Evolutionary conservation across 495 filamentous ascomycete species (phyloP), one percentile per base, ranked within the genome.

Genomic region (Usnea hakonensis): DNA sequence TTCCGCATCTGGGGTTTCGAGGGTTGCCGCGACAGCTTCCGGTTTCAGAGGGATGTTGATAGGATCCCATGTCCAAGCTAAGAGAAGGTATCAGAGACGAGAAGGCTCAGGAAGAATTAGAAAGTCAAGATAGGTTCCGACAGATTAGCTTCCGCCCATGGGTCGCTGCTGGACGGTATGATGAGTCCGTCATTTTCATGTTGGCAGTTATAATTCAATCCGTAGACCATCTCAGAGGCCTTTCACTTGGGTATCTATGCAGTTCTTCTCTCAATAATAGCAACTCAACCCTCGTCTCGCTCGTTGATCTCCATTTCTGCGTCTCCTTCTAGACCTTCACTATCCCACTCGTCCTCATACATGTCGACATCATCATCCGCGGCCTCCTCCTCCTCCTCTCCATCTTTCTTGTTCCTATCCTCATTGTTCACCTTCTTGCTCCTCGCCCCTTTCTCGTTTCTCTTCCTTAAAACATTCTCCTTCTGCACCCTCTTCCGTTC

Each of bases 401-500:
- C 48, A 32, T 74, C 75, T 65, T 79, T 79, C 59, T 86, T 83
- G 4, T 83, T 81, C 37, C 86, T 83, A 26, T 82, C 83, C 68
- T 68, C 75, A 30, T 73, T 73, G 23, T 73, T 76, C 30, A 72
- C 71, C 62, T 78, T 70, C 13, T 75, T 79, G 65, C 74, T 72
- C 71, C 62, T 65, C n/a, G 59, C 68, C 71, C 35, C 57, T 19
- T 65, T 64, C 48, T 64, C 75, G 14, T 72, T 75, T 28, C 70
- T 76, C 66, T 77, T 81, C 11, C 76, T 79, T 26, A 72, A 74
- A 19, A 75, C 74, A 60, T 79, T 78, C 8, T 75, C 79, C 69
- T 81, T 84, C 64, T 85, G 81, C 53, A 77, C 77, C 75, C 83
- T 84, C 78, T 96, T 96, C 74, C 81, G 87, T 75, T 93, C 88